A percentile compares a stretch with the other conserved stretches of the same genome.
Conservation (phyloP, 345 rosid species). For the Citrus medica region DNA sequence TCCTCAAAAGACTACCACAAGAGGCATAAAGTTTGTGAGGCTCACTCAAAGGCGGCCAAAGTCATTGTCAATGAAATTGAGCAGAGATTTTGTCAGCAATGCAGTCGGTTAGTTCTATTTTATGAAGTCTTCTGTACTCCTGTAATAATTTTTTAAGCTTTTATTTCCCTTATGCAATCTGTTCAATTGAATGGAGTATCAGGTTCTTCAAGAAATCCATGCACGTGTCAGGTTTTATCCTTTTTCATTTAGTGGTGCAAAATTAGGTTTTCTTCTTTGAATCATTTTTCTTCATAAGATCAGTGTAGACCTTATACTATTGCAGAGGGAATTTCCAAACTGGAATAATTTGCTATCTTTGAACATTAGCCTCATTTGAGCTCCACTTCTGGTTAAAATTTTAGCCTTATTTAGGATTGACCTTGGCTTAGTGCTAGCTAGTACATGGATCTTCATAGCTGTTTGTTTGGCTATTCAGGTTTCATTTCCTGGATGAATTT, state of each 20-base stretch:
- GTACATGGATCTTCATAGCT: neutral
- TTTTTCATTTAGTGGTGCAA: neutral
- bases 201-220: neutral
- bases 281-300: neutral
- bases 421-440: neutral
- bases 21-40: constrained; percentile 81
- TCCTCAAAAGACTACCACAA: constrained; percentile 70
- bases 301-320: neutral
- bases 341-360: neutral
- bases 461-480: constrained; percentile 49
- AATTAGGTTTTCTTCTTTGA: neutral
- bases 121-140: neutral
- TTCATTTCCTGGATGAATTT: constrained; percentile 84
- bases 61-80: constrained; percentile 66
- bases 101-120: constrained; percentile 60
- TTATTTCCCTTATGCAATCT: neutral
- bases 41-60: constrained; percentile 64
- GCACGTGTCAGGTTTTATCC: neutral
- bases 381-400: neutral
- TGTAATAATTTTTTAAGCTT: neutral
- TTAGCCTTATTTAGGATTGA: neutral
- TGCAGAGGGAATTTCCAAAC: neutral
- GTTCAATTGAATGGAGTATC: neutral
- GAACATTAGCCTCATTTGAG: neutral
- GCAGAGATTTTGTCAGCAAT: constrained; percentile 91